Evolutionary conservation across 2,329 filamentous ascomycete genomes (phyloP), one percentile per base, ranked within the genome.

Genomic region (Ophiostoma himal-ulmi): DNA sequence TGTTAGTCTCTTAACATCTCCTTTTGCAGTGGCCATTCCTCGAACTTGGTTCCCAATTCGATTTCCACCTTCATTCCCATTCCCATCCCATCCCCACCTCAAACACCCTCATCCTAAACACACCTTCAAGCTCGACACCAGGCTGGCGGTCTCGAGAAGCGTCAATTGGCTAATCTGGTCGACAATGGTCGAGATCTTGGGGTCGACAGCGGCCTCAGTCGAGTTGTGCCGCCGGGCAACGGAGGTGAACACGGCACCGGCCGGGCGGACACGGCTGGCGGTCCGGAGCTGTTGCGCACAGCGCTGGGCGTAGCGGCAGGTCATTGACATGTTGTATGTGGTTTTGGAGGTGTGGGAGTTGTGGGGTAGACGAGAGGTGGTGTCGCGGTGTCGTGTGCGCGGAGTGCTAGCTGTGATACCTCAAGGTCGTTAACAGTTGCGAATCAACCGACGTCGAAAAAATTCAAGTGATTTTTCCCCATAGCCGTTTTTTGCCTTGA

Each of bases 101-200:
- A 14, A 5, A 26, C 20, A 20, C 20, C 34, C 34, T 14, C 44
- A 30, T n/a, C 44, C 20, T 8, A 48, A 48, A 69, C 69, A 69
- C 82, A 98, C 95, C 91, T 99, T 99, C 79, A 99, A 85, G 81
- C 89, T 93, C 70, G 94, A 89, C 70, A 99, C 95, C 72, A 99
- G 85, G 80, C 98, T 95, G 71, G 96, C 94, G 54, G 95, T 99
- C 87, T 99, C 96, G 77, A 99, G 84, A 71, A 99, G 86, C 64
- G 94, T 99, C 87, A 99, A 90, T 87, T 95, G 90, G 83, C 94
- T 96, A 81, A 99, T 99, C 83, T 99, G 94, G 80, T 99, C 94
- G 78, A 99, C 95, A 78, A 99, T 99, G 72, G 87, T 88, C 76
- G 89, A 82, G 77, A 99, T 97, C 87, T 99, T 99, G 74, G 95